Conservation (phyloP, 2,329 filamentous ascomycete genomes). For the Aspergillus luchuensis region DNA sequence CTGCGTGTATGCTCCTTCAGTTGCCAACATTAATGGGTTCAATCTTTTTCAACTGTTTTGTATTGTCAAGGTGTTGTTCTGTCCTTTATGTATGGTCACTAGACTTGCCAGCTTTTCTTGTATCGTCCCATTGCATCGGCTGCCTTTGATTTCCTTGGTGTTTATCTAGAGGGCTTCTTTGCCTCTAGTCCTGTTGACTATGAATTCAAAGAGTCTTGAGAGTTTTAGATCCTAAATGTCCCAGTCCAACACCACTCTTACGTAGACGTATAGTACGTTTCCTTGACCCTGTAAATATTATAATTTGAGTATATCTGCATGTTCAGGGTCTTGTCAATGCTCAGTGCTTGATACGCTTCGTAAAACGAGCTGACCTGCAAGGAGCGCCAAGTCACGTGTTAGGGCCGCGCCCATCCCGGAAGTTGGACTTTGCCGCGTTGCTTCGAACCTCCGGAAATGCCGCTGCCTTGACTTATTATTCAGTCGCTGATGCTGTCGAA, state of each 20-base stretch:
- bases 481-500: constrained; percentile 23
- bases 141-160: constrained; percentile 16
- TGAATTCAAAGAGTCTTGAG: not conserved
- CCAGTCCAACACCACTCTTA: too few relatives aligned
- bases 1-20: constrained; percentile 31
- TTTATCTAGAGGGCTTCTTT: not conserved
- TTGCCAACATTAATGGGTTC: constrained; percentile 40
- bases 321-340: too few relatives aligned
- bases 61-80: constrained; percentile 34
- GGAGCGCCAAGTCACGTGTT: constrained; percentile 16
- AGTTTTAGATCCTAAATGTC: not conserved
- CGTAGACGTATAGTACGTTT: too few relatives aligned
- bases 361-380: not conserved
- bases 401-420: constrained; percentile 5
- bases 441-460: constrained; percentile 3
- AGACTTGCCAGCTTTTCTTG: constrained; percentile 32
- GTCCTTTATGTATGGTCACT: constrained; percentile 28
- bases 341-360: not conserved
- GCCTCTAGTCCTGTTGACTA: not conserved
- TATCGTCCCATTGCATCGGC: constrained; percentile 3
- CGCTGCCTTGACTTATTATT: not conserved
- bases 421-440: constrained; percentile 4
- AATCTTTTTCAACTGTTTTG: constrained; percentile 35
- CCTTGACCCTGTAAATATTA: not conserved
- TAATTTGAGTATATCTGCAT: not conserved